These are phyloP conservation scores for Leishmania tarentolae DNA, from an alignment of 208 protist species.

Conservation along the genomic window DNA sequence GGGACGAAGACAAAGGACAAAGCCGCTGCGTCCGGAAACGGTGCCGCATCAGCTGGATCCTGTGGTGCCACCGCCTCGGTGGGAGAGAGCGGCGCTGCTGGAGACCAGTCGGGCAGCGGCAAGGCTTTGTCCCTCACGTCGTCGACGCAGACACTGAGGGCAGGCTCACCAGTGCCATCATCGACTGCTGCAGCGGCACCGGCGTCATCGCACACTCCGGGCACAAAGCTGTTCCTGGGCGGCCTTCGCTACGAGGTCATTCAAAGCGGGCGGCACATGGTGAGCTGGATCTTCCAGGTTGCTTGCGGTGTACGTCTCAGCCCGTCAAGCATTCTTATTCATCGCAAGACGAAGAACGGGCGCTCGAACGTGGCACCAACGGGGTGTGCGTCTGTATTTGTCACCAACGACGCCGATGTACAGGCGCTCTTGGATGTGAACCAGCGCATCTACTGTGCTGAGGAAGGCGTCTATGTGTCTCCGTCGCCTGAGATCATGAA, in stretches of 20 bases:
- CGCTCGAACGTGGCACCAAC: slow-evolving; percentile 50
- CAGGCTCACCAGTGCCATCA: not conserved
- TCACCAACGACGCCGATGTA: slow-evolving; percentile 52
- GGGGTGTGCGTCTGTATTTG: slow-evolving; percentile 80
- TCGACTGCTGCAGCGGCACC: not conserved
- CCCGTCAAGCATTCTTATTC: slow-evolving; percentile 65
- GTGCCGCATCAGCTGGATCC: not conserved
- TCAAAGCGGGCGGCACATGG: slow-evolving; percentile 60
- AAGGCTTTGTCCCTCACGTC: not conserved
- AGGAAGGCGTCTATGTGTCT: slow-evolving; percentile 70
- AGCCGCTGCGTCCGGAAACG: not conserved
- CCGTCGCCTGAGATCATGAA: slow-evolving; percentile 53
- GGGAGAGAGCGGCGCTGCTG: not conserved
- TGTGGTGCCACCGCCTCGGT: not conserved
- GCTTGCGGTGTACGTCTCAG: slow-evolving; percentile 64
- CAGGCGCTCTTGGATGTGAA: slow-evolving; percentile 61
- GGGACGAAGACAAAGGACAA: slow-evolving; percentile 12
- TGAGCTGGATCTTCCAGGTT: slow-evolving; percentile 75
- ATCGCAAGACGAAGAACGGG: slow-evolving; percentile 68
- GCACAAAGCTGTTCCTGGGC: slow-evolving; percentile 84
- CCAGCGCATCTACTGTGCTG: slow-evolving; percentile 78
- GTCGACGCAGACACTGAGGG: not conserved
- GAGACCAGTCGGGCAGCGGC: not conserved
- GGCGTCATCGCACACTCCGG: slow-evolving; percentile 12
- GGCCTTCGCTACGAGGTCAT: slow-evolving; percentile 88